A percentile compares a stretch with the other conserved stretches of the same genome.
These are phyloP conservation scores for Backusella parvicylindrica DNA, from an alignment of 192 early-diverging fungal species.

Conservation along the genomic window DNA sequence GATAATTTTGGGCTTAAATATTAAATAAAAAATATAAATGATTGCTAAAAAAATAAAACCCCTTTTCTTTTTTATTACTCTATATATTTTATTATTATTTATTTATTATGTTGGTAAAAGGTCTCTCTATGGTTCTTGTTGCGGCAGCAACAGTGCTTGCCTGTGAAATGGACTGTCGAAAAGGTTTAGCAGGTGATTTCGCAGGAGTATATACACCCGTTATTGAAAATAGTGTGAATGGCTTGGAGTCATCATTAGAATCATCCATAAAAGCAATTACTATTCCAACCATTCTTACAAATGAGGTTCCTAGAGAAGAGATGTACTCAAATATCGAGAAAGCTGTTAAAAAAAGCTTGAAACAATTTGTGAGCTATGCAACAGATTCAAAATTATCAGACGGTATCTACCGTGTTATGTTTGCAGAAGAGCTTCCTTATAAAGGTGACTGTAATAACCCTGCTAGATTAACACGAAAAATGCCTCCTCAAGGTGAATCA, in stretches of 20 bases:
- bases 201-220: constrained; percentile 37
- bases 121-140: background rate
- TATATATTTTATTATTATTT: constrained; percentile 6
- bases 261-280: constrained; percentile 19
- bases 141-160: constrained; percentile 22
- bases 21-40: constrained; percentile 1
- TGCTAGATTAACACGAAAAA: constrained; percentile 32
- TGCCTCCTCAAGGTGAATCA: constrained; percentile 43
- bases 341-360: constrained; percentile 15
- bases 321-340: constrained; percentile 17
- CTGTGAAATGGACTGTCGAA: constrained; percentile 50
- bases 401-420: constrained; percentile 42
- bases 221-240: constrained; percentile 29
- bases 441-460: constrained; percentile 59
- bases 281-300: constrained; percentile 23
- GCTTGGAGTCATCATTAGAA: constrained; percentile 16
- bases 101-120: constrained; percentile 10
- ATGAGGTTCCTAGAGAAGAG: constrained; percentile 11
- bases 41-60: background rate
- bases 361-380: constrained; percentile 18
- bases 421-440: constrained; percentile 45
- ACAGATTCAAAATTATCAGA: constrained; percentile 28
- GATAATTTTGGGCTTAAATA: constrained; percentile 5
- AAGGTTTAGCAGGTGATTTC: constrained; percentile 46
- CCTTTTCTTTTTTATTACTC: constrained; percentile 1